These are phyloP conservation scores for Candida nanaspora DNA, from an alignment of 805 yeast species.

Conservation along the genomic window DNA sequence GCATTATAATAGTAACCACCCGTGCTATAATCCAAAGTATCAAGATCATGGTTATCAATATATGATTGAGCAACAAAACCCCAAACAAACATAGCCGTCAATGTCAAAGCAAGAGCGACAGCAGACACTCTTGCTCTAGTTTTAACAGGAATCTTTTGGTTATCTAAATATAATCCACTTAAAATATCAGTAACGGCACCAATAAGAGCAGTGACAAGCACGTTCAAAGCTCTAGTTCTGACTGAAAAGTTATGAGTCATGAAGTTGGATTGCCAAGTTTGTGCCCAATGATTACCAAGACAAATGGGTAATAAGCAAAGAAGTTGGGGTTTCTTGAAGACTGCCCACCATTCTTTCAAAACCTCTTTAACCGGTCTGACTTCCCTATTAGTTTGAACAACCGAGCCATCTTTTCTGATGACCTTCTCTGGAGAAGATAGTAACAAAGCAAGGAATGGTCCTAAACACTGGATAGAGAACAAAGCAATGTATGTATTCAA, in stretches of 20 bases:
- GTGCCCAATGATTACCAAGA: constrained; percentile 13
- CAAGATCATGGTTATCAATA: not conserved
- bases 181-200: constrained; percentile 11
- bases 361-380: constrained; percentile 5
- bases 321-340: constrained; percentile 12
- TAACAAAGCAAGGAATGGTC: constrained; percentile 14
- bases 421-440: constrained; percentile 20
- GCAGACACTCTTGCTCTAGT: constrained; percentile 12
- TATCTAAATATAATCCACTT: constrained; percentile 13
- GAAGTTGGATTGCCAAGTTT: constrained; percentile 16
- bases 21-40: constrained; percentile 14
- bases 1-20: constrained; percentile 9
- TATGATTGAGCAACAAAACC: constrained; percentile 7
- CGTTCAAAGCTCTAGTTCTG: constrained; percentile 19
- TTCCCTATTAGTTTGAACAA: constrained; percentile 5
- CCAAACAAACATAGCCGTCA: constrained; percentile 14
- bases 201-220: constrained; percentile 16
- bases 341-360: constrained; percentile 2
- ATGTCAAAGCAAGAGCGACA: constrained; percentile 4
- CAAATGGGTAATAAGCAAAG: constrained; percentile 14
- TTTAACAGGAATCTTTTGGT: constrained; percentile 6
- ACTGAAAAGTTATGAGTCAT: constrained; percentile 19
- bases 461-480: constrained; percentile 19
- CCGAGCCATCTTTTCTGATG: constrained; percentile 21
- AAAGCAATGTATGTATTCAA: constrained; percentile 19